phyloP scores from a whole-genome alignment of 2,329 filamentous ascomycete species.

The Zasmidium cellare region DNA sequence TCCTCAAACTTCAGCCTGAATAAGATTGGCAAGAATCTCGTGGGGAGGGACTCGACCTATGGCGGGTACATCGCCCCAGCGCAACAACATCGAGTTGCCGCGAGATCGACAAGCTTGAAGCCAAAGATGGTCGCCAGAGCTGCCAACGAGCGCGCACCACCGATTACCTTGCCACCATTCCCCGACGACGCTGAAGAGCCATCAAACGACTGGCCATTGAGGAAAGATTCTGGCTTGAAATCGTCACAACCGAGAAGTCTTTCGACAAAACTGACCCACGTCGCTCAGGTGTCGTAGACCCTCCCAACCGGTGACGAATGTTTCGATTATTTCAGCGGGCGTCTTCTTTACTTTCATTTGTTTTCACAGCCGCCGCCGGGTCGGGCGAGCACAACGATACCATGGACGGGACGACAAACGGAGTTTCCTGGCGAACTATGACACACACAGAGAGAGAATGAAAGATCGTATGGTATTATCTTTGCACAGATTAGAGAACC shows the following conservation, averaged over 20 bases:
- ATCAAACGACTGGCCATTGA: slow-evolving; percentile 6
- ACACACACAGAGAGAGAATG: too few species aligned
- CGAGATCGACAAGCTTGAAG: slow-evolving; percentile 17
- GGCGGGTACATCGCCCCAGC: slow-evolving; percentile 4
- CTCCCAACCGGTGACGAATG: neutral
- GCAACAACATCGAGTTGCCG: slow-evolving; percentile 10
- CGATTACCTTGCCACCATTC: slow-evolving; percentile 32
- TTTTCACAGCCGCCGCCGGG: neutral
- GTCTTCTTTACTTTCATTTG: neutral
- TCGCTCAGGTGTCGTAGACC: neutral
- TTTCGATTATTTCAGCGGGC: neutral
- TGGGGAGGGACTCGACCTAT: neutral
- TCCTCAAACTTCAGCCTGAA: slow-evolving; percentile 24
- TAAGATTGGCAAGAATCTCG: slow-evolving; percentile 17
- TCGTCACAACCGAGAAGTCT: neutral
- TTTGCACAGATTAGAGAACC: neutral
- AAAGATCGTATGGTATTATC: neutral
- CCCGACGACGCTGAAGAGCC: slow-evolving; percentile 24
- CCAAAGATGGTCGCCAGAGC: slow-evolving; percentile 34
- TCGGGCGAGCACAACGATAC: neutral
- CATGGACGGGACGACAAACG: neutral
- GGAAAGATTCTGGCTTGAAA: neutral
- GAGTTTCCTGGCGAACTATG: neutral
- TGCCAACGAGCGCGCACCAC: slow-evolving; percentile 34
- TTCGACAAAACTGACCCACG: neutral